Base-by-base conservation (phyloP, 371 early-diverging fungal genomes). In the Gilbertella persicaria region DNA sequence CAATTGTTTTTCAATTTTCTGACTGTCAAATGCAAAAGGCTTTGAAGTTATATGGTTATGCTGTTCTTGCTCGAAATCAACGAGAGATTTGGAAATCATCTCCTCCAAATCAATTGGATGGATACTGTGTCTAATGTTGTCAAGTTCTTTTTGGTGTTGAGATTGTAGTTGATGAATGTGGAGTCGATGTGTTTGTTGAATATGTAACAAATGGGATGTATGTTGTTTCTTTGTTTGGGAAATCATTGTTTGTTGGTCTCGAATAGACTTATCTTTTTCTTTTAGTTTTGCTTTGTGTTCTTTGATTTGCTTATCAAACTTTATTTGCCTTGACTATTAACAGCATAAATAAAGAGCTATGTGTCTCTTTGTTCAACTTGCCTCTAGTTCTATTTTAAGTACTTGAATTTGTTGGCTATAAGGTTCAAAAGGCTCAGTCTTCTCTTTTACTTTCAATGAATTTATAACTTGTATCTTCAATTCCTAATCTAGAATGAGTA, bases 41-140 rank as follows among this genome's bases (percentile, higher is more conserved):
- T 40, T 16, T 14, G n/a, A 30, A 24, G 49, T 45, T 1, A 50
- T n/a, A 20, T 63, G 59, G n/a, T 54, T 25, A 10, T 59, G 55
- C 14, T 64, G 50, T 9, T 59, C 55, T 39, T 64, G 60, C 20
- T 64, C 64, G 37, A 64, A 59, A 10, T 64, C 64, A 16, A 23
- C 23, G 3, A 64, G 29, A 9, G 49, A 40, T 25, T 43, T 44
- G n/a, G 58, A 59, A 17, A 64, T 26, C 3, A 40, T 26, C 29
- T 29, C 16, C 10, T 52, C 58, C 8, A 58, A 9, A 4, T 28
- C 17, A 5, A 33, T 35, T 14, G 24, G 25, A 40, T 25, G 26
- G 20, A 40, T 26, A 21, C 25, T 17, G 4, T 33, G 19, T 26
- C 36, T 50, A 35, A 38, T 3, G 13, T 45, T 23, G 16, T 12